phyloP scores from a whole-genome alignment of 2,329 filamentous ascomycete genomes.

The Acephala macrosclerotiorum region DNA sequence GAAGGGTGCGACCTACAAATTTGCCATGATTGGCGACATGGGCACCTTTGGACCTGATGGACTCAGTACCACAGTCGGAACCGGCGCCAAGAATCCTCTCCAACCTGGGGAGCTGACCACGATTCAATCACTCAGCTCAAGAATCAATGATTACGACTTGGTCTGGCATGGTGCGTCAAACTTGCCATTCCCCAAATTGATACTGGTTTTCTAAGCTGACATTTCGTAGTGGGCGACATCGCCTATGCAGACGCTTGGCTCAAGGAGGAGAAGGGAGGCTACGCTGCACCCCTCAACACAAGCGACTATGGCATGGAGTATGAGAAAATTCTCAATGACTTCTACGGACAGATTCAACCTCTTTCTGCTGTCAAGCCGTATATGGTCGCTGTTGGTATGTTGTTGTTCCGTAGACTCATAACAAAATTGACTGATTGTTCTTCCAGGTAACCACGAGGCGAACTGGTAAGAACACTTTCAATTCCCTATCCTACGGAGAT shows the following conservation, averaged over 20 bases:
- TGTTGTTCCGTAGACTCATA: background rate
- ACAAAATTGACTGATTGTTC: background rate
- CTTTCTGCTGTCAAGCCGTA: conserved; percentile 61
- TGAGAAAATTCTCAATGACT: conserved; percentile 61
- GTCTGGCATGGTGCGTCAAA: background rate
- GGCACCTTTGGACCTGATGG: background rate
- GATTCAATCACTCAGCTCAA: background rate
- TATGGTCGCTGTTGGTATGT: conserved; percentile 48
- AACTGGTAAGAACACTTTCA: background rate
- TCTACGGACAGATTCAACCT: conserved; percentile 61
- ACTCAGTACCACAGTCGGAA: background rate
- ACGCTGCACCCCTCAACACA: background rate
- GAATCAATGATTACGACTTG: background rate
- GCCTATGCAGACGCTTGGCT: background rate
- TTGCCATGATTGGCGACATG: background rate
- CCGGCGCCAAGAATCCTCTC: background rate
- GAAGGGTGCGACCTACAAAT: background rate
- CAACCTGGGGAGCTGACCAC: background rate
- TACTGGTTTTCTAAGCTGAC: background rate
- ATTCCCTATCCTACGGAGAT: too few species aligned
- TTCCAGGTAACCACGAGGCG: background rate
- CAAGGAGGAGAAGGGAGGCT: background rate
- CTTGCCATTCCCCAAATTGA: too few species aligned
- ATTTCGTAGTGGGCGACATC: background rate
- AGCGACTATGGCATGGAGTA: conserved; percentile 41